Evolutionary conservation across 345 rosid species (phyloP), one percentile per base, ranked within the genome.

Genomic region (Murraya paniculata): DNA sequence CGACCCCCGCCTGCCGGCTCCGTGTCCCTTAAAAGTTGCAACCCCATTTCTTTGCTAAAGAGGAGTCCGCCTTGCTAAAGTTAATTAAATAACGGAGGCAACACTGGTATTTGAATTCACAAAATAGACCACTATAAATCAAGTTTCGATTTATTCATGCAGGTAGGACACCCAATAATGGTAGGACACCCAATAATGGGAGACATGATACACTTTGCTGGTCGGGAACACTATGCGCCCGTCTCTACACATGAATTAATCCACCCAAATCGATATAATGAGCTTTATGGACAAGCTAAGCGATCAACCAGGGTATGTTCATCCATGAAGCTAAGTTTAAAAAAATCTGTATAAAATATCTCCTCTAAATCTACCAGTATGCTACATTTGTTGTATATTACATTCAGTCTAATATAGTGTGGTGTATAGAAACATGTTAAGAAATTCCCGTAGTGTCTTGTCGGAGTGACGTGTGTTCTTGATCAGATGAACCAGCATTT

Each of bases 401-500:
- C 55, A n/a, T 19, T 31, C 25, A 4, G 7, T 21, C 71, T 24
- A 50, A 13, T 57, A 75, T 11, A 33, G 41, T 55, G 24, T 65
- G 24, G 1, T 25, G 27, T 56, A 48, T 5, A 5, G 9, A 56
- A 76, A 55, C 61, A 24, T 31, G 74, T 78, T 83, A 85, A 70
- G 84, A 81, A 68, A 45, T 31, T 22, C 72, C 75, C 16, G 19
- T 71, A 6, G 79, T 50, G 76, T 68, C 80, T 22, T 69, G 81
- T 22, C 25, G 24, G 21, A 55, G 33, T 2, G 74, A 56, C 21
- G 71, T 57, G 14, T 60, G 71, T 28, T 69, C 85, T 72, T 68
- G 76, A 50, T 67, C 71, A 62, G 68, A 22, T 67, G 86, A 81
- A 33, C 77, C 58, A 24, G 76, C 64, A 62, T 80, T 78, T 73